Evolutionary conservation across 192 early-diverging fungal genomes (phyloP), one percentile per base, ranked within the genome.

Genomic region (Chytriomyces hyalinus): DNA sequence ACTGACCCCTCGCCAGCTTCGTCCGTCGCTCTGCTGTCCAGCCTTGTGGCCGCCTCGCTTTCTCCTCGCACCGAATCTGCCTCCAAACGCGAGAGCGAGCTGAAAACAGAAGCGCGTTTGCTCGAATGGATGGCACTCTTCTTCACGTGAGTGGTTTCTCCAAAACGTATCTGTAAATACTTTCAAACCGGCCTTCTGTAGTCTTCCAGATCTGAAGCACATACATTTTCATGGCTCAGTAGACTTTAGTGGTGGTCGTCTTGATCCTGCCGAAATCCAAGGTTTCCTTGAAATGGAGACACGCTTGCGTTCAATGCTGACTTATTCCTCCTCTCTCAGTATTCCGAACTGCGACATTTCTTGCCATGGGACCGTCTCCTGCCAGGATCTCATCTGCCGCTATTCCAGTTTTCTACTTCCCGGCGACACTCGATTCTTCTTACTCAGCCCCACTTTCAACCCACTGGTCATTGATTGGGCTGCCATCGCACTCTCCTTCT

Each of bases 381-480:
- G 61, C 44, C 26, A 43, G 61, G 11, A 75, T 75, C 63, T 24
- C 73, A 26, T 75, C 73, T 15, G 15, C 63, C 26, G 61, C 73
- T n/a, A 75, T 75, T 20, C 73, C 73, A 11, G 73, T 75, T 17
- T 75, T 66, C 66, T 75, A 75, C 63, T 17, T 75, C 36, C 73
- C 73, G 0, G 64, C 73, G 22, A 50, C 62, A 20, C 45, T 65
- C 9, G 11, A 61, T 6, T 6, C n/a, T 1, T 48, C 43, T 8
- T 66, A 66, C 28, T 57, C 13, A 3, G 53, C 53, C 53, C 15
- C 53, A 57, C 53, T 57, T 57, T 13, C 53, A 13, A 57, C 53
- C 20, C 53, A 57, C 53, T 75, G 73, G 73, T 17, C 73, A 6
- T 36, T 75, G 8, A 66, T 75, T 75, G 73, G 73, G 11, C 22